Conservation (phyloP, 2,329 filamentous ascomycete species). For the Ophiocordyceps camponoti-rufipedis region DNA sequence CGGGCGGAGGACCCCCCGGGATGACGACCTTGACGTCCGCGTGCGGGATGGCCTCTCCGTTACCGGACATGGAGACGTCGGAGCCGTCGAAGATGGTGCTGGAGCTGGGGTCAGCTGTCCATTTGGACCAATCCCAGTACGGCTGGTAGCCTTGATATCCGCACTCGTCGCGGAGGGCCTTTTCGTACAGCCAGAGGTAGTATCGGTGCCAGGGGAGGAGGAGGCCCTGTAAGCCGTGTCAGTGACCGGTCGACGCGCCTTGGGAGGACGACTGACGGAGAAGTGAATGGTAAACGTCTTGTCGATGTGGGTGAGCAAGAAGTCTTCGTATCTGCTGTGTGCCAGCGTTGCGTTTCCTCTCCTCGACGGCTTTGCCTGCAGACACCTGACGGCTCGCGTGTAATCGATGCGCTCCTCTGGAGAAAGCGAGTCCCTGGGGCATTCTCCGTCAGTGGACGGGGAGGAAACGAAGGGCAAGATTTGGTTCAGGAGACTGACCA, state of each 20-base stretch:
- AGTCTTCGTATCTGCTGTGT: conserved; percentile 18
- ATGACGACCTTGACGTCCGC: conserved; percentile 5
- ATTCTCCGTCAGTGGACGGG: too few species aligned
- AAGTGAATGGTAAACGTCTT: conserved; percentile 18
- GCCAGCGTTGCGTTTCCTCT: background rate
- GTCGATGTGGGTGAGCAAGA: conserved; percentile 20
- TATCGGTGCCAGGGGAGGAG: conserved; percentile 20
- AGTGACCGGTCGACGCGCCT: too few species aligned
- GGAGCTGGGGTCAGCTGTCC: conserved; percentile 20
- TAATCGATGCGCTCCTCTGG: conserved; percentile 17
- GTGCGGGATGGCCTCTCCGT: conserved; percentile 19
- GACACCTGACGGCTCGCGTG: conserved; percentile 20
- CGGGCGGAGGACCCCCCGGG: conserved; percentile 22
- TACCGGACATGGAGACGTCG: conserved; percentile 23
- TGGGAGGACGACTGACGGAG: background rate
- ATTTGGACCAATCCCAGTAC: conserved; percentile 32
- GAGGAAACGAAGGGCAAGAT: too few species aligned
- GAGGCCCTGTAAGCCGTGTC: background rate
- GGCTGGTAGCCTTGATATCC: conserved; percentile 14
- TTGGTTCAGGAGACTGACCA: background rate
- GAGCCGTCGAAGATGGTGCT: conserved; percentile 35
- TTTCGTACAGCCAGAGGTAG: conserved; percentile 7
- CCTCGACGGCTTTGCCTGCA: conserved; percentile 7
- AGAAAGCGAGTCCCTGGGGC: conserved; percentile 11
- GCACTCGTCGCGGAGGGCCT: conserved; percentile 11